Conservation (phyloP, 345 rosid genomes). For the Populus euphratica region DNA sequence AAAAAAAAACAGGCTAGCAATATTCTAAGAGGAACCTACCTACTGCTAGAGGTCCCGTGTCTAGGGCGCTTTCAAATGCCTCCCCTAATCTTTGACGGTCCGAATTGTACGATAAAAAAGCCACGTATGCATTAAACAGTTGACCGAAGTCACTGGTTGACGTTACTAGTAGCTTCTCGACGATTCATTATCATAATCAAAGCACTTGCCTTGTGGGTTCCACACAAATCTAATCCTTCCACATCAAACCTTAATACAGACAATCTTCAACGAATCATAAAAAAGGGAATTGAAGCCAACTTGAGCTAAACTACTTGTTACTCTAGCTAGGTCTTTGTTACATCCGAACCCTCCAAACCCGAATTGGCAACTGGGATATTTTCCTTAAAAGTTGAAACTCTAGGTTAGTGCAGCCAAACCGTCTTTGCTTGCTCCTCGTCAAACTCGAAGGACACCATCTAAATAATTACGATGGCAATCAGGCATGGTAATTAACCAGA, state of each 20-base stretch:
- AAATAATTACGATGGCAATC: too few relatives aligned
- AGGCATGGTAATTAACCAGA: not conserved
- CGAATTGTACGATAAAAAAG: not conserved
- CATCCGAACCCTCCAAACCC: not conserved
- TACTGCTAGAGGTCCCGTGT: not conserved
- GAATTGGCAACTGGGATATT: not conserved
- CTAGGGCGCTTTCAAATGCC: conserved; percentile 5
- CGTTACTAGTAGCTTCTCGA: not conserved
- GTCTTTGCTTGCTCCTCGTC: not conserved
- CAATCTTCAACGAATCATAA: conserved; percentile 16
- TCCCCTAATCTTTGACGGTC: not conserved
- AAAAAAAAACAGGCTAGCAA: too few relatives aligned
- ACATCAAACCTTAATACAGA: not conserved
- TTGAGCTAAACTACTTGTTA: not conserved
- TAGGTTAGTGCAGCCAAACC: not conserved
- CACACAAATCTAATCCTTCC: not conserved
- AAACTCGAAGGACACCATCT: not conserved
- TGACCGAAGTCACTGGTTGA: conserved; percentile 2
- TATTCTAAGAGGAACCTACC: not conserved
- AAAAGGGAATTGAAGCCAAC: not conserved
- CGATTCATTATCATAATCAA: not conserved
- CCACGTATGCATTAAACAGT: conserved; percentile 4
- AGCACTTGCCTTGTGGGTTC: conserved; percentile 1
- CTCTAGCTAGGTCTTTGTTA: not conserved
- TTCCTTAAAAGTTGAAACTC: conserved; percentile 3